Conservation (phyloP, 176 grass and related monocot genomes). For the Avena insularis region DNA sequence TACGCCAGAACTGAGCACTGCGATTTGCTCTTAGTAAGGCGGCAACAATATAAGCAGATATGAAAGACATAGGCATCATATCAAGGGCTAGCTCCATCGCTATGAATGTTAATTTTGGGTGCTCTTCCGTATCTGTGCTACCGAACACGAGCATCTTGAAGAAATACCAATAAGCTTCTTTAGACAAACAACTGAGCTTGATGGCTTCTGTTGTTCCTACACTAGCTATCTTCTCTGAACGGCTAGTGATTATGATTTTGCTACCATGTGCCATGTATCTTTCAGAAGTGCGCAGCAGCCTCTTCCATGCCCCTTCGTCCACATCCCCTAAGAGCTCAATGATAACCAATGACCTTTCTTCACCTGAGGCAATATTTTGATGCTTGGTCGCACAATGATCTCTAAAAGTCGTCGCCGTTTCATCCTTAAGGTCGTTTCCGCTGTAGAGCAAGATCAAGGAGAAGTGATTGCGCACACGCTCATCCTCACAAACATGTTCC, state of each 20-base stretch:
- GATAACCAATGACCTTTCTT: constrained; percentile 17
- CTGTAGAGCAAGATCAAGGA: neutral
- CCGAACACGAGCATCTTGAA: constrained; percentile 42
- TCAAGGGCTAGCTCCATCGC: no score
- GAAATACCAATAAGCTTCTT: constrained; percentile 32
- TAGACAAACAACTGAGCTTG: neutral
- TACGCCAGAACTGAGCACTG: neutral
- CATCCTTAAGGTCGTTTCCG: neutral
- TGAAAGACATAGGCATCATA: neutral
- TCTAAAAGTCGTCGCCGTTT: accelerated
- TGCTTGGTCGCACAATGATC: neutral
- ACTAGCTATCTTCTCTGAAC: neutral
- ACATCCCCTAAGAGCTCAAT: neutral
- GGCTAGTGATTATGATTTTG: constrained; percentile 20
- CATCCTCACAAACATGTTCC: neutral
- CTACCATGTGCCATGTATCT: constrained; percentile 5
- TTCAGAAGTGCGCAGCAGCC: neutral
- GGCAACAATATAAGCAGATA: neutral
- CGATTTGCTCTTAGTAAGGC: neutral
- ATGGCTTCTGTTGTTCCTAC: constrained; percentile 2
- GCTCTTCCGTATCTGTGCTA: constrained; percentile 10
- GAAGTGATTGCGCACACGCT: neutral
- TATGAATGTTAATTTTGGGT: no score
- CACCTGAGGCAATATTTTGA: neutral
- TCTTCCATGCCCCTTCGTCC: constrained; percentile 15